Conservation (phyloP, 1,284 basidiomycete species). For the Tetrapyrgos nigripes region DNA sequence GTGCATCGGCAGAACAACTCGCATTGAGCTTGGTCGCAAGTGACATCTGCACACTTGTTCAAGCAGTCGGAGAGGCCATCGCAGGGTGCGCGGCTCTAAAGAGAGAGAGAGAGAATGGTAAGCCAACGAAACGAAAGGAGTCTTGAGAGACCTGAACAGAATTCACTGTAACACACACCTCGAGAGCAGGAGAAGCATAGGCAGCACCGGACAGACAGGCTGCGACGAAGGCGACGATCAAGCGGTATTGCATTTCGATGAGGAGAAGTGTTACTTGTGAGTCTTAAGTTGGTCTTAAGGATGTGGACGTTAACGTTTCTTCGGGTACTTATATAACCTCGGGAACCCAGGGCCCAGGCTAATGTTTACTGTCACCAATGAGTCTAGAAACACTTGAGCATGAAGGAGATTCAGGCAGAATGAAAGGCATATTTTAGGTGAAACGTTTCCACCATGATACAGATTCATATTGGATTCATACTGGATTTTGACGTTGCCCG, state of each 20-base stretch:
- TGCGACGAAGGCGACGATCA: not conserved
- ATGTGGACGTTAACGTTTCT: no score
- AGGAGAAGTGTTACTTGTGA: not conserved
- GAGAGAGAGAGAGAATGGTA: not conserved
- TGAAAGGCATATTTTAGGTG: no score
- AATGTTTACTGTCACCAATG: no score
- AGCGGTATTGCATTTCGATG: not conserved
- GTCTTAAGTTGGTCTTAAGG: no score
- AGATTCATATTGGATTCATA: no score
- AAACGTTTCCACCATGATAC: no score
- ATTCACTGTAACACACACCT: not conserved
- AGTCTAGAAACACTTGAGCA: no score
- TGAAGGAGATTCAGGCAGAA: no score
- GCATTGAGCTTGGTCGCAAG: not conserved
- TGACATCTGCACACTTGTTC: not conserved
- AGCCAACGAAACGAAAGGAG: no score
- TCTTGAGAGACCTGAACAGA: not conserved
- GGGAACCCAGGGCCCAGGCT: no score
- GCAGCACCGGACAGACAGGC: not conserved
- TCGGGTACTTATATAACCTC: no score
- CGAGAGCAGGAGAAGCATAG: not conserved
- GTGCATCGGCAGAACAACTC: not conserved
- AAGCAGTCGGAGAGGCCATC: not conserved
- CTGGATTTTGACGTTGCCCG: no score
- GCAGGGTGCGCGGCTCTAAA: not conserved